Evolutionary conservation across 768 basidiomycete genomes (phyloP), one percentile per base, ranked within the genome.

Genomic region (Cubamyces sp.): DNA sequence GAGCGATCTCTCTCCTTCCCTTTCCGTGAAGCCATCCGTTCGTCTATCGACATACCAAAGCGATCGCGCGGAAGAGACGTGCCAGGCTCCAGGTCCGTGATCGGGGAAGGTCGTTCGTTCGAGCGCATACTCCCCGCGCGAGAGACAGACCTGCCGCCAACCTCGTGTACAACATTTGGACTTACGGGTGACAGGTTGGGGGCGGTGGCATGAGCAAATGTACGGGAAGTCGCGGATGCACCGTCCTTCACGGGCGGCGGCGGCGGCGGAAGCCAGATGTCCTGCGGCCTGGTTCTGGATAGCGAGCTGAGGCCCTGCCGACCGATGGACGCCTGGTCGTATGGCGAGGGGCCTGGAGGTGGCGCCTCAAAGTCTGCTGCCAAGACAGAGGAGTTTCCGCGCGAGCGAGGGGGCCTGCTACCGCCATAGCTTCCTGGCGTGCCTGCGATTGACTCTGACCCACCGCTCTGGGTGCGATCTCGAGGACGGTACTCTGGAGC

Each of bases 181-280:
- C 57, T 62, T n/a, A 68, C 28, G 25, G 64, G 61, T 0, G 64
- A 60, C 0, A 47, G 14, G 28, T 49, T 52, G 3, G 62, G 49
- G 28, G 64, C 37, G 26, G 64, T 71, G 1, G 79, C 79, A 25
- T 84, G 73, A 14, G 74, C 71, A 59, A 76, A 77, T 4, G 81
- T 74, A 55, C 78, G 80, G 1, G 78, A 77, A 43, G 75, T 69
- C 14, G 76, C 68, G 0, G 54, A 45, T 39, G 72, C 71, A 40
- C 82, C 82, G 14, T 60, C 80, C 78, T 42, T 42, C 1, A 1
- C n/a, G 12, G 79, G 76, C 0, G 80, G 75, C 19, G 79, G 75
- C 0, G 78, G 50, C 3, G 53, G 69, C 3, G 84, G 82, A 40
- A 76, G 81, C 84, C 84, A 84, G 30, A 84, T 70, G 60, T 83